Evolutionary conservation across 805 yeast species (phyloP).

Genomic region (Barnettozyma siamensis): DNA sequence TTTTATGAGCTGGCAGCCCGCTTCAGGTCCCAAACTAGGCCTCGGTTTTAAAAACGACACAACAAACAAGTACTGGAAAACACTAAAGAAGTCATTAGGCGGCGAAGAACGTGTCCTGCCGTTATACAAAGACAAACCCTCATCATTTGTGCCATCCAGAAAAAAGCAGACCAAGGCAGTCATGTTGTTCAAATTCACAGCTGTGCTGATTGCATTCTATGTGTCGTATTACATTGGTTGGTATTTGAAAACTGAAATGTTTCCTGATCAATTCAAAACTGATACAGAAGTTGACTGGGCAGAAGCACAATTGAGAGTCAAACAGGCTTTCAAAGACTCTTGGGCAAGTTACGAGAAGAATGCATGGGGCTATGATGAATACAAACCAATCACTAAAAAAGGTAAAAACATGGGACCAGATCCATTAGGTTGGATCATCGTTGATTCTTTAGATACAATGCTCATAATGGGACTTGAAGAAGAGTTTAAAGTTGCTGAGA

Average conservation of each 20-base stretch:
- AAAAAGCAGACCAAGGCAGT: constrained; percentile 4
- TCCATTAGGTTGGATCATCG: constrained; percentile 92
- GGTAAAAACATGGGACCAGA: constrained; percentile 72
- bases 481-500: constrained; percentile 56
- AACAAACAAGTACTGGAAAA: constrained; percentile 19
- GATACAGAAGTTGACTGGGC: constrained; percentile 33
- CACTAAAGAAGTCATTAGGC: constrained; percentile 12
- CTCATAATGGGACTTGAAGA: constrained; percentile 59
- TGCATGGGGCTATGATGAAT: constrained; percentile 85
- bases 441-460: constrained; percentile 81
- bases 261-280: neutral
- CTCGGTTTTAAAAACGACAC: neutral
- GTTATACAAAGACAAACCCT: constrained; percentile 48
- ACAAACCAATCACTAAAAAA: constrained; percentile 55
- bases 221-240: constrained; percentile 30
- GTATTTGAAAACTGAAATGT: constrained; percentile 16
- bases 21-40: constrained; percentile 1
- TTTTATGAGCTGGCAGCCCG: constrained; percentile 4
- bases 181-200: constrained; percentile 41
- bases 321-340: constrained; percentile 60
- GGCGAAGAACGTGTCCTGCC: constrained; percentile 30
- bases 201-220: constrained; percentile 37
- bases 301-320: constrained; percentile 46
- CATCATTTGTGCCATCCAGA: neutral
- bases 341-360: constrained; percentile 71